A percentile compares a stretch with the other conserved stretches of the same genome.
Evolutionary conservation across 208 protist species (phyloP).

Genomic region (Wallacemonas sp.): DNA sequence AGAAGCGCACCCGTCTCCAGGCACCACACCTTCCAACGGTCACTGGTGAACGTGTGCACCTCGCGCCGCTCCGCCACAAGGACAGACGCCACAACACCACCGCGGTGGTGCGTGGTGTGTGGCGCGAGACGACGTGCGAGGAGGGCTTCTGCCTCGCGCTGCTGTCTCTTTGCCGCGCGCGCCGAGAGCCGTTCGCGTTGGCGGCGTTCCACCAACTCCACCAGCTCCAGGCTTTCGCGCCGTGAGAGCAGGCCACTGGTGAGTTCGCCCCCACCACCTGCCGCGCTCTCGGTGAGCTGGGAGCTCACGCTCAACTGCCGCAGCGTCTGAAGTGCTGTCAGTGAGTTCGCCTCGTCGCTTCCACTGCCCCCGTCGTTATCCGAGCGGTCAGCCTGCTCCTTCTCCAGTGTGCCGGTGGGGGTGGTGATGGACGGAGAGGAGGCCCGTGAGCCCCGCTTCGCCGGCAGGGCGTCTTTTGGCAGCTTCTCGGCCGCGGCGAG

Average conservation of each 20-base stretch:
- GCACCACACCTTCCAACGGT: slow-evolving; percentile 65
- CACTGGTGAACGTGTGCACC: slow-evolving; percentile 71
- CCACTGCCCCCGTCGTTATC: background rate
- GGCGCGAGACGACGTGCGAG: slow-evolving; percentile 30
- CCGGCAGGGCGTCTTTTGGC: too few relatives aligned
- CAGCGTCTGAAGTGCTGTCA: background rate
- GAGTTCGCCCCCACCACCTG: background rate
- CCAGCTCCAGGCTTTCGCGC: background rate
- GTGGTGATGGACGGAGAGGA: too few relatives aligned
- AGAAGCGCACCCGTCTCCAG: slow-evolving; percentile 38
- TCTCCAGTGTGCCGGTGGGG: too few relatives aligned
- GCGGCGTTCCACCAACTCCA: slow-evolving; percentile 5
- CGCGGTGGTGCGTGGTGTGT: slow-evolving; percentile 33
- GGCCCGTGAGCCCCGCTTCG: too few relatives aligned
- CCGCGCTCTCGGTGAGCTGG: too few relatives aligned
- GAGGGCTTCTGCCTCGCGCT: slow-evolving; percentile 9
- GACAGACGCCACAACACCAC: slow-evolving; percentile 38
- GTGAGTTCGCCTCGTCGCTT: background rate
- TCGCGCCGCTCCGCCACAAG: slow-evolving; percentile 25
- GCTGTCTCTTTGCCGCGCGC: background rate
- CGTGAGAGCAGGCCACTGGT: background rate
- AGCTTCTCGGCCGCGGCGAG: background rate
- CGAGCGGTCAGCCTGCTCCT: too few relatives aligned
- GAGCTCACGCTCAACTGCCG: background rate
- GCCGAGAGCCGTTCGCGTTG: background rate